Evolutionary conservation across 768 basidiomycete species (phyloP).

Genomic region (Mycena crocata): DNA sequence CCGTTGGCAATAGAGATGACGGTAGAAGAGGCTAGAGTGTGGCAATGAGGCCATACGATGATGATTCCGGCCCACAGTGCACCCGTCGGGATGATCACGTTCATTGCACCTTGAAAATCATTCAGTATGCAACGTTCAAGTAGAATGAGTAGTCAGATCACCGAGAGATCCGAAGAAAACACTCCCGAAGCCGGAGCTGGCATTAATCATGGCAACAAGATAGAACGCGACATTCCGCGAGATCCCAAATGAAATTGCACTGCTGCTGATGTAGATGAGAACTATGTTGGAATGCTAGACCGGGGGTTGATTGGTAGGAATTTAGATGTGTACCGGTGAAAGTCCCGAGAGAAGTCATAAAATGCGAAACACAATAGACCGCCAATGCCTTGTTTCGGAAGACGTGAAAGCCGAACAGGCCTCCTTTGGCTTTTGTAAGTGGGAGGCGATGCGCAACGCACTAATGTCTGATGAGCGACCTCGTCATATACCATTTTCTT

Average conservation of each 20-base stretch:
- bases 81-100: neutral
- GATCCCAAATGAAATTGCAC: neutral
- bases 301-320: too few species aligned
- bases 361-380: neutral
- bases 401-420: neutral
- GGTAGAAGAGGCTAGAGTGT: neutral
- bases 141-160: neutral
- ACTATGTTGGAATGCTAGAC: neutral
- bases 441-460: neutral
- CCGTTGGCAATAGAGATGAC: neutral
- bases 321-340: too few species aligned
- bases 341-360: too few species aligned
- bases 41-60: neutral
- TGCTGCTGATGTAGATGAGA: conserved; percentile 6
- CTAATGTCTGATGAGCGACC: neutral
- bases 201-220: neutral
- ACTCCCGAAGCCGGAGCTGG: neutral
- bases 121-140: neutral
- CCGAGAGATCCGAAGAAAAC: neutral
- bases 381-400: neutral
- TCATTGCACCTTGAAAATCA: neutral
- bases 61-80: neutral
- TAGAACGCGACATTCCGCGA: conserved; percentile 1
- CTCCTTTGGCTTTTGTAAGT: neutral
- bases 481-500: too few species aligned